phyloP scores from a whole-genome alignment of 2,329 filamentous ascomycete genomes.

The Pezicula carpinea region DNA sequence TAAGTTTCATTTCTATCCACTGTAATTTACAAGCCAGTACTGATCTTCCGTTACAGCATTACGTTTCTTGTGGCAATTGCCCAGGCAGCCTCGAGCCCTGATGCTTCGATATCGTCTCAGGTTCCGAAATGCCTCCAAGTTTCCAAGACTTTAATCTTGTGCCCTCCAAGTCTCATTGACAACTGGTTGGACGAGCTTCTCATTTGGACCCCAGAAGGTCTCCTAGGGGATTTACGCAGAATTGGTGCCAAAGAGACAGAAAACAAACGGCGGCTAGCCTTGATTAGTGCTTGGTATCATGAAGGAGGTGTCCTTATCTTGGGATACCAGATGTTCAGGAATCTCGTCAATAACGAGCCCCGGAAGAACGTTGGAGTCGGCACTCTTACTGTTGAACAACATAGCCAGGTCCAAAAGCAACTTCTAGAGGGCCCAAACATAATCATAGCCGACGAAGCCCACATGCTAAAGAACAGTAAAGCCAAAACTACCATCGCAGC shows the following conservation, averaged over 20 bases:
- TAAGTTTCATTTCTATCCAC: too few species aligned
- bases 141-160: conserved; percentile 67
- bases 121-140: conserved; percentile 61
- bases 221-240: conserved; percentile 52
- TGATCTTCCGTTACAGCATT: too few species aligned
- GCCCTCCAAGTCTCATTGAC: conserved; percentile 67
- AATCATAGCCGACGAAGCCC: conserved; percentile 82
- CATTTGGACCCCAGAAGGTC: conserved; percentile 57
- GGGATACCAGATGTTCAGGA: conserved; percentile 67
- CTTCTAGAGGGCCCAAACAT: conserved; percentile 62
- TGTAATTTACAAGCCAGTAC: too few species aligned
- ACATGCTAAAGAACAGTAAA: conserved; percentile 65
- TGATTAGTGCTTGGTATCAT: conserved; percentile 54
- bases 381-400: conserved; percentile 29
- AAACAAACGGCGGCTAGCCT: conserved; percentile 34
- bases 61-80: conserved; percentile 73
- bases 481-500: conserved; percentile 50
- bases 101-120: conserved; percentile 55
- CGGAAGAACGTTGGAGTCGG: conserved; percentile 18
- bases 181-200: conserved; percentile 81
- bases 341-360: conserved; percentile 34
- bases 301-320: conserved; percentile 71
- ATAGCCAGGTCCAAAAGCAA: conserved; percentile 37
- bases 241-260: conserved; percentile 40
- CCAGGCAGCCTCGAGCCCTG: conserved; percentile 56